phyloP scores from a whole-genome alignment of 805 yeast species.

The Wickerhamiella allomyrinae region DNA sequence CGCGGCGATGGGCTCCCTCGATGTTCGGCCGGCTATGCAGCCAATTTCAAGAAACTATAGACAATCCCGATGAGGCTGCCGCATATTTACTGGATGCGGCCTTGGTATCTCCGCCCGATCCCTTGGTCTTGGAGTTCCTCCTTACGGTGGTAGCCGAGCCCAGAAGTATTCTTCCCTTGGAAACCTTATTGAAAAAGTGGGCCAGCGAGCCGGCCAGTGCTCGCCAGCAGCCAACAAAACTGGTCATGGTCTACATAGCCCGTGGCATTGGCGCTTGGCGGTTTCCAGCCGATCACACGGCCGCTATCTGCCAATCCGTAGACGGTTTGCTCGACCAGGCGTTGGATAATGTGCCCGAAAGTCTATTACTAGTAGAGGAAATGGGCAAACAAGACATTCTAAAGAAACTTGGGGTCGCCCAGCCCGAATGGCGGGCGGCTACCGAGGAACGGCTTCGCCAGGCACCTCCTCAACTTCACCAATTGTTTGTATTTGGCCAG shows the following conservation, averaged over 20 bases:
- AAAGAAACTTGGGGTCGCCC: background rate
- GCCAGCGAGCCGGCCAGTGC: background rate
- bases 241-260: slow-evolving; percentile 12
- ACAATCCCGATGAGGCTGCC: background rate
- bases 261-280: slow-evolving; percentile 9
- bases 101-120: slow-evolving; percentile 7
- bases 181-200: slow-evolving; percentile 9
- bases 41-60: slow-evolving; percentile 20
- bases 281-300: background rate
- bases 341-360: slow-evolving; percentile 9
- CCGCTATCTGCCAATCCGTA: background rate
- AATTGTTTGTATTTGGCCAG: background rate
- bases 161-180: slow-evolving; percentile 15
- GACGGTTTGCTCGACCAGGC: slow-evolving; percentile 10
- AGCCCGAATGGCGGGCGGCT: slow-evolving; percentile 1
- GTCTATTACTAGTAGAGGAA: slow-evolving; percentile 5
- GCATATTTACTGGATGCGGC: background rate
- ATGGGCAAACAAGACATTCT: background rate
- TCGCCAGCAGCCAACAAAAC: slow-evolving; percentile 1
- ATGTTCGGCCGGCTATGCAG: slow-evolving; percentile 19
- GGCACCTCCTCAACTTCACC: background rate
- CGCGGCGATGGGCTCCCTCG: slow-evolving; percentile 16
- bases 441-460: background rate
- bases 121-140: slow-evolving; percentile 21
- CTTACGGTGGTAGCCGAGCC: slow-evolving; percentile 15